Percentiles rank a stretch among this genome's conserved stretches.
These are phyloP conservation scores for Colletotrichum zoysiae DNA, from an alignment of 2,329 filamentous ascomycete genomes.

Conservation along the genomic window DNA sequence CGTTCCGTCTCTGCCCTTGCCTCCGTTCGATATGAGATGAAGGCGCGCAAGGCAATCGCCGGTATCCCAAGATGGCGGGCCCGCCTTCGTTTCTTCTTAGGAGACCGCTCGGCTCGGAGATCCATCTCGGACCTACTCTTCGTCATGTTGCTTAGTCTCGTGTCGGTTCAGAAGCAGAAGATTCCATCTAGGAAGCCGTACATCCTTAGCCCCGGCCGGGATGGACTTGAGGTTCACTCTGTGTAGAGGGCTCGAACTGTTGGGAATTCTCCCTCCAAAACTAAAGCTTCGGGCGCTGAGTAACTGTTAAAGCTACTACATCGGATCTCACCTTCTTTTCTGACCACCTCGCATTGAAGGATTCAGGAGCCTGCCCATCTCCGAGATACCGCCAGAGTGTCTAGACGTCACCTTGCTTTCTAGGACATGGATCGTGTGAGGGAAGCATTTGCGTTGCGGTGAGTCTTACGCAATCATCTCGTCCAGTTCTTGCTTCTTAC, in stretches of 20 bases:
- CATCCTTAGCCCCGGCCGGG: neutral
- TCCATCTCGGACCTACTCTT: conserved; percentile 14
- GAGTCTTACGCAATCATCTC: neutral
- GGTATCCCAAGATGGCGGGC: conserved; percentile 10
- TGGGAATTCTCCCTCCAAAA: neutral
- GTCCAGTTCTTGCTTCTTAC: neutral
- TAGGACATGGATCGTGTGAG: neutral
- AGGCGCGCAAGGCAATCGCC: neutral
- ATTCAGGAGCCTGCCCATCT: neutral
- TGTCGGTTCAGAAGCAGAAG: neutral
- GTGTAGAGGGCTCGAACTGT: neutral
- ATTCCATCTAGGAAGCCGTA: neutral
- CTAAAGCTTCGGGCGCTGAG: neutral
- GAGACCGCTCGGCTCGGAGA: conserved; percentile 31
- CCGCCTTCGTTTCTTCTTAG: conserved; percentile 11
- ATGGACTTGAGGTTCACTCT: too few species aligned
- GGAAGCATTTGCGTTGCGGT: neutral
- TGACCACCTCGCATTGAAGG: too few species aligned
- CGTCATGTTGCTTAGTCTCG: neutral
- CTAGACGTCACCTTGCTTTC: neutral
- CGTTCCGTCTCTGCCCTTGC: conserved; percentile 12
- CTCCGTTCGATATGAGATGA: conserved; percentile 21
- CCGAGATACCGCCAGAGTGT: neutral
- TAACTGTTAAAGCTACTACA: neutral
- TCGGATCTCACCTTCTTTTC: neutral